These are phyloP conservation scores for Candida ficus DNA, from an alignment of 805 yeast species.

Conservation along the genomic window DNA sequence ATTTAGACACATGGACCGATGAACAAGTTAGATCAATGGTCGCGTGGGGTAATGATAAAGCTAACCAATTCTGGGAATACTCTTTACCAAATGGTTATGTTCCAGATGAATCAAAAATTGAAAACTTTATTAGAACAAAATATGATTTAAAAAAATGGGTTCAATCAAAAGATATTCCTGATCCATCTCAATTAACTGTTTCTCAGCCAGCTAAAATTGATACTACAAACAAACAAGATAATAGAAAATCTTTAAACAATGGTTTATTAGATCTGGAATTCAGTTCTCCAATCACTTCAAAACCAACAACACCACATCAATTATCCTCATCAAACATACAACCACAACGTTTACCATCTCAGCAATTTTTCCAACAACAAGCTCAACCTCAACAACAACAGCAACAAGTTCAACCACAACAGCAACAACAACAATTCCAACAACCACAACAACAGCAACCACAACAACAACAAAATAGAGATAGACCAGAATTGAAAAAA, in stretches of 20 bases:
- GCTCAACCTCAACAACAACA: constrained; percentile 4
- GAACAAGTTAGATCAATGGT: constrained; percentile 82
- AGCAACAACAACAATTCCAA: constrained; percentile 14
- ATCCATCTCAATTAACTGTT: constrained; percentile 36
- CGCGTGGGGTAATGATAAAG: constrained; percentile 77
- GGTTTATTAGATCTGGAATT: constrained; percentile 28
- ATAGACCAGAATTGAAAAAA: constrained; percentile 83
- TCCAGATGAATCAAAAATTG: constrained; percentile 82
- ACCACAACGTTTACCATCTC: too few species aligned
- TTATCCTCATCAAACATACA: too few species aligned
- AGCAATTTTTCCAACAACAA: not conserved
- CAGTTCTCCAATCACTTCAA: constrained; percentile 20
- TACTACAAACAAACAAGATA: constrained; percentile 11
- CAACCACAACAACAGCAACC: constrained; percentile 8
- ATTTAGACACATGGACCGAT: constrained; percentile 94
- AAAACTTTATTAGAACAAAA: constrained; percentile 85
- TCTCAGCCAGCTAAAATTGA: constrained; percentile 1
- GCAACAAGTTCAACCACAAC: constrained; percentile 13
- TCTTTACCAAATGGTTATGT: constrained; percentile 62
- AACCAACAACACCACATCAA: not conserved
- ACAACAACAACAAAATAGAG: constrained; percentile 12
- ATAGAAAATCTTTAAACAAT: constrained; percentile 14
- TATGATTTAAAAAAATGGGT: constrained; percentile 91
- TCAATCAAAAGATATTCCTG: constrained; percentile 48
- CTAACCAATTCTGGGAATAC: constrained; percentile 82